Conservation (phyloP, 306 rosid genomes). For the Cucurbita ficifolia region DNA sequence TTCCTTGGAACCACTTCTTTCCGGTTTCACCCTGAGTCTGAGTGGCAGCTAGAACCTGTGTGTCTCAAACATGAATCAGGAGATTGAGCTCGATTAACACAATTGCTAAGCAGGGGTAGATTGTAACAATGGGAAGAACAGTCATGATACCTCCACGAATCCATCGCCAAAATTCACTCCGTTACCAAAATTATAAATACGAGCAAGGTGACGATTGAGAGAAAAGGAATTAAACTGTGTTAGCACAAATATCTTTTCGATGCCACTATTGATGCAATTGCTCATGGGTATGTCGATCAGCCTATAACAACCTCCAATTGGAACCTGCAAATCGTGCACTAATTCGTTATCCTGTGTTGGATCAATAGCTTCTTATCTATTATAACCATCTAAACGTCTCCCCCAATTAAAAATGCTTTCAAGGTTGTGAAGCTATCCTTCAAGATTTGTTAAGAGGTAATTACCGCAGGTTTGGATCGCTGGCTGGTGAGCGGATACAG, state of each 20-base stretch:
- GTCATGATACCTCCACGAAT: conserved; percentile 60
- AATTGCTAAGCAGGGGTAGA: neutral
- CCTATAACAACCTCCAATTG: conserved; percentile 85
- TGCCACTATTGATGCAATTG: conserved; percentile 85
- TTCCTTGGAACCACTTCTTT: conserved; percentile 87
- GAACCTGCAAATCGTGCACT: conserved; percentile 44
- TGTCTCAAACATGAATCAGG: neutral
- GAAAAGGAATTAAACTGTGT: conserved; percentile 83
- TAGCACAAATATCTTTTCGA: conserved; percentile 64
- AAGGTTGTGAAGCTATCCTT: neutral
- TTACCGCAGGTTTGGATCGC: conserved; percentile 91
- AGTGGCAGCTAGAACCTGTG: conserved; percentile 91
- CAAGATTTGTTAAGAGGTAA: neutral
- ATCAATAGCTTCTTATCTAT: neutral
- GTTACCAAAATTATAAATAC: conserved; percentile 57
- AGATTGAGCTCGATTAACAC: neutral
- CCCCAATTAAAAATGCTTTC: neutral
- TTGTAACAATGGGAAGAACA: neutral
- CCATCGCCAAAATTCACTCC: conserved; percentile 76
- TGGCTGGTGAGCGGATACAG: conserved; percentile 72
- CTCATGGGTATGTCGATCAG: conserved; percentile 93
- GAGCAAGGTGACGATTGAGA: conserved; percentile 80
- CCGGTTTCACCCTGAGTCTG: conserved; percentile 87
- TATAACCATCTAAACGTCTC: neutral
- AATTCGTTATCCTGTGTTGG: neutral